phyloP scores from a whole-genome alignment of 257 asterid genomes.

The Paulownia fortunei region DNA sequence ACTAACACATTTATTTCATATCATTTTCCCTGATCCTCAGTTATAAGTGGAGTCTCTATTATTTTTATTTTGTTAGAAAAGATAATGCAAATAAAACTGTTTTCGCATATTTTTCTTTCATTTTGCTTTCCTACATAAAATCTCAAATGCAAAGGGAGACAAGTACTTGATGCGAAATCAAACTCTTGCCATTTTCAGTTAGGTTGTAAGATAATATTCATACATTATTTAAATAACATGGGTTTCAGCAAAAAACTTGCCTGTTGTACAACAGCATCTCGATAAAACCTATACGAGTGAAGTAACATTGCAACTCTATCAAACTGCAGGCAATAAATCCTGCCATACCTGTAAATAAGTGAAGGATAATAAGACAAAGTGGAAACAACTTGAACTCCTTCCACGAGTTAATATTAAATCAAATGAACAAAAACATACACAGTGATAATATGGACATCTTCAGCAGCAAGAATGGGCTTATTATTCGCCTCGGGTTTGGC shows the following conservation, averaged over 20 bases:
- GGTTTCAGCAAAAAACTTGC: slow-evolving; percentile 45
- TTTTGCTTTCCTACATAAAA: not conserved
- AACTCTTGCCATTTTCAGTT: not conserved
- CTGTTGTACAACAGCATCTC: slow-evolving; percentile 94
- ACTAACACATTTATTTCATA: not conserved
- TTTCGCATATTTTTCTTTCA: not conserved
- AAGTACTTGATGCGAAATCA: not conserved
- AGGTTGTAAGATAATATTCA: slow-evolving; percentile 11
- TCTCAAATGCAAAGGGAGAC: slow-evolving; percentile 4
- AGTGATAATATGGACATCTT: slow-evolving; percentile 84
- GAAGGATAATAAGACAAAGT: slow-evolving; percentile 33
- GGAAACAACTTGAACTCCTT: slow-evolving; percentile 27
- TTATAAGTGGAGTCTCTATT: not conserved
- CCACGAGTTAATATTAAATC: not conserved
- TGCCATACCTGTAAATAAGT: slow-evolving; percentile 77
- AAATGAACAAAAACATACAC: slow-evolving; percentile 57
- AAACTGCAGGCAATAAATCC: slow-evolving; percentile 96
- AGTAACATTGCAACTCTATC: slow-evolving; percentile 90
- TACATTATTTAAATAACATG: slow-evolving; percentile 6
- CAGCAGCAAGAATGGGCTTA: slow-evolving; percentile 83
- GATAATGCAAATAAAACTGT: not conserved
- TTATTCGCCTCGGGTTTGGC: slow-evolving; percentile 78
- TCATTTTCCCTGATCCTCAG: slow-evolving; percentile 10
- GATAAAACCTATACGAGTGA: slow-evolving; percentile 84
- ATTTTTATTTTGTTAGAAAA: not conserved